These are phyloP conservation scores for Volvox africanus DNA, from an alignment of 139 green algal species.

Conservation along the genomic window DNA sequence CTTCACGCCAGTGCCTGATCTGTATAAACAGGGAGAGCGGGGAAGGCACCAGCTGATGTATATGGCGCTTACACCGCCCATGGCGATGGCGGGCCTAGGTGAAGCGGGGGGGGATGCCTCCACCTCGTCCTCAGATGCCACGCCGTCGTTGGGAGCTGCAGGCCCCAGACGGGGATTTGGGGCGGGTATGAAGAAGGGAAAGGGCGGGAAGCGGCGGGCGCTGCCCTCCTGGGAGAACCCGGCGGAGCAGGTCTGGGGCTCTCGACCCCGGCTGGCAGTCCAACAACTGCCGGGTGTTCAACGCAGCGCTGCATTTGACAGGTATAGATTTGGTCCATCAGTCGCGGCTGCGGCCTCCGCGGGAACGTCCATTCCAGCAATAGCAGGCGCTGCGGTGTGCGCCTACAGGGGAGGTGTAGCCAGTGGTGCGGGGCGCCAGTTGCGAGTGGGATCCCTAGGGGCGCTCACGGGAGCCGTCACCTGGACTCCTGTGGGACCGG, in stretches of 20 bases:
- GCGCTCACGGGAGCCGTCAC: no score
- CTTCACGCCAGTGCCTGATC: not conserved
- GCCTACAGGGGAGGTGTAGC: no score
- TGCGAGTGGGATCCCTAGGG: no score
- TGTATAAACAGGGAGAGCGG: constrained; percentile 42
- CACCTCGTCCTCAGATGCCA: not conserved
- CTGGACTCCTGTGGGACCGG: no score
- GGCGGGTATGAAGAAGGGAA: constrained; percentile 1
- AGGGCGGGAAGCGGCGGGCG: constrained; percentile 29
- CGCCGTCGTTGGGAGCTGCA: not conserved
- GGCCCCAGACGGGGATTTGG: constrained; percentile 6
- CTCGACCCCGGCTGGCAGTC: not conserved
- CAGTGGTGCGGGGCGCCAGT: no score
- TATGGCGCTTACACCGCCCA: not conserved
- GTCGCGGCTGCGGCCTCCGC: no score
- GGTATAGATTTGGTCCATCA: no score
- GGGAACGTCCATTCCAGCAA: no score
- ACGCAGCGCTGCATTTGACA: no score
- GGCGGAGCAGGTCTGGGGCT: not conserved
- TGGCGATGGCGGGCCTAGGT: not conserved
- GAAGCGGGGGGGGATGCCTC: not conserved
- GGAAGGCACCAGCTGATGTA: constrained; percentile 36
- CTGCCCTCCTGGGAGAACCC: not conserved
- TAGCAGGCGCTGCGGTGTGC: no score
- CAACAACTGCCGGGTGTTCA: not conserved